Evolutionary conservation across 495 filamentous ascomycete species (phyloP).

Genomic region (Evansstolkia leycettana): DNA sequence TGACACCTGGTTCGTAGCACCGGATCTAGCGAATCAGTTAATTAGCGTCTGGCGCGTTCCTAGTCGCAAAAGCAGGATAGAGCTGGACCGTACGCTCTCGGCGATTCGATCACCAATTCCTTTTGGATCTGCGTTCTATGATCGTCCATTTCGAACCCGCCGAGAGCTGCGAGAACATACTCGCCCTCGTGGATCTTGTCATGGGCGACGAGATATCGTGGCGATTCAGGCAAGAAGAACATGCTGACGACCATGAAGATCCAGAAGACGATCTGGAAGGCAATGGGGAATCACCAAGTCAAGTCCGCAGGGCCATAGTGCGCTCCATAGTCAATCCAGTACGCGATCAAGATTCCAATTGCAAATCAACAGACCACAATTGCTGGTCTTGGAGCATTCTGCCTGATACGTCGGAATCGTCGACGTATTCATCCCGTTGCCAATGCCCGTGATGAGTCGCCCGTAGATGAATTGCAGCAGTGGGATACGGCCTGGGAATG

Average conservation of each 20-base stretch:
- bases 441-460: constrained; percentile 59
- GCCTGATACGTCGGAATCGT: constrained; percentile 77
- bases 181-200: constrained; percentile 57
- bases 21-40: too few species aligned
- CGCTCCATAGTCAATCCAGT: constrained; percentile 78
- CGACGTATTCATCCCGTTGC: constrained; percentile 68
- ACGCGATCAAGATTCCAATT: constrained; percentile 67
- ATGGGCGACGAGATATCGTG: constrained; percentile 59
- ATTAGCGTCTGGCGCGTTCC: too few species aligned
- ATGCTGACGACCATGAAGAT: constrained; percentile 52
- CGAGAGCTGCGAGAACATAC: constrained; percentile 56
- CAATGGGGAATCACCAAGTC: constrained; percentile 72
- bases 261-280: constrained; percentile 69
- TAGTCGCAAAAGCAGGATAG: too few species aligned
- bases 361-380: constrained; percentile 72
- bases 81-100: constrained; percentile 50
- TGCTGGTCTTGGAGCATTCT: constrained; percentile 61
- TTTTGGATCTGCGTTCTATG: constrained; percentile 46
- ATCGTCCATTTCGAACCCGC: constrained; percentile 45
- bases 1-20: constrained; percentile 20
- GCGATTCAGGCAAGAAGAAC: constrained; percentile 61
- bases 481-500: constrained; percentile 30
- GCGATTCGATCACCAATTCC: constrained; percentile 61
- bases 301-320: constrained; percentile 52
- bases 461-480: constrained; percentile 65